Evolutionary conservation across 2,329 filamentous ascomycete species (phyloP).

Genomic region (Cercospora janseana): DNA sequence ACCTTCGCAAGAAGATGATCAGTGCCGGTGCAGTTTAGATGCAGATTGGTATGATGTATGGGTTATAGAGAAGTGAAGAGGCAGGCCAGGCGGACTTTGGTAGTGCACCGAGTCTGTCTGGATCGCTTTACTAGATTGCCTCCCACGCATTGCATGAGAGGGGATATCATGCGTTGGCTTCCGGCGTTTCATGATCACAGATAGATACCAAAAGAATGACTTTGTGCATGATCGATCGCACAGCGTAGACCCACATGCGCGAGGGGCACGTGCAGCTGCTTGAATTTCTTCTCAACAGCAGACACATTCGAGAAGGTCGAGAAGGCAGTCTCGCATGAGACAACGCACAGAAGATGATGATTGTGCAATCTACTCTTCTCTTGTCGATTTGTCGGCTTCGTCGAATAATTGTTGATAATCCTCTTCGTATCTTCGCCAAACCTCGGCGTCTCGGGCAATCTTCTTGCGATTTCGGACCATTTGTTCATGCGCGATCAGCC

Average conservation of each 20-base stretch:
- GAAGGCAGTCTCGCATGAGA: too few relatives aligned
- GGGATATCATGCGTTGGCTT: conserved; percentile 12
- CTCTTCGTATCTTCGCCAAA: conserved; percentile 51
- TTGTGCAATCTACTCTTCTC: not conserved
- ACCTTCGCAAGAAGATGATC: conserved; percentile 99
- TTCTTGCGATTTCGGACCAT: conserved; percentile 64
- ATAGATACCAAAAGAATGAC: conserved; percentile 16
- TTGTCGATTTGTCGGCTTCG: not conserved
- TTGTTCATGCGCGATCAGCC: conserved; percentile 66
- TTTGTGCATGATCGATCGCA: not conserved
- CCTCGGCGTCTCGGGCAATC: conserved; percentile 61
- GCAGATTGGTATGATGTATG: not conserved
- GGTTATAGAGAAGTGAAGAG: conserved; percentile 5
- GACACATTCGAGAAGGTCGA: too few relatives aligned
- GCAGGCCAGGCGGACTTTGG: conserved; percentile 5
- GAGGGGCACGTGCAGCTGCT: too few relatives aligned
- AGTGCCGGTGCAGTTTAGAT: conserved; percentile 68
- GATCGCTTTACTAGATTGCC: conserved; percentile 5
- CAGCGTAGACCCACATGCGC: too few relatives aligned
- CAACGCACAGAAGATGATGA: too few relatives aligned
- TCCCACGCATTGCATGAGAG: conserved; percentile 9
- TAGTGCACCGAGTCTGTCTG: conserved; percentile 13
- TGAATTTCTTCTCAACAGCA: too few relatives aligned
- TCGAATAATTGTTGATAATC: conserved; percentile 21
- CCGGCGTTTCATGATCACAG: conserved; percentile 9